phyloP scores from a whole-genome alignment of 495 filamentous ascomycete species.

The Talaromyces wortmannii region DNA sequence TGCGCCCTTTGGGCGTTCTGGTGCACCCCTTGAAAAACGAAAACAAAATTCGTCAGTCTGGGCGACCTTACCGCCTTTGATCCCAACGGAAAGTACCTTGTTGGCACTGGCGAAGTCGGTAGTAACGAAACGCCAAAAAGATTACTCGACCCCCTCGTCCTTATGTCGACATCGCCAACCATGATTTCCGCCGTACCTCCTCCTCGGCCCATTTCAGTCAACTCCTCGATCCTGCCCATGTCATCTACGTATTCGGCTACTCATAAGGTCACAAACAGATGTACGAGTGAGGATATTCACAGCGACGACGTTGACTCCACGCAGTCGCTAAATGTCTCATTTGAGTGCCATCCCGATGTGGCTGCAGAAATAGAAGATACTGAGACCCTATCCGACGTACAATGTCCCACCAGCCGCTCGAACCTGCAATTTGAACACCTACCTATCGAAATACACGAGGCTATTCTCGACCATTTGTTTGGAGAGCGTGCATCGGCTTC shows the following conservation, averaged over 20 bases:
- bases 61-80: no score
- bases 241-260: constrained; percentile 9
- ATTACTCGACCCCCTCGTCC: constrained; percentile 2
- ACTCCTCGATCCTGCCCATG: constrained; percentile 19
- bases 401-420: constrained; percentile 5
- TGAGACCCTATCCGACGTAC: constrained; percentile 1
- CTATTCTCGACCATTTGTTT: constrained; percentile 61
- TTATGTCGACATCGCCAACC: not conserved
- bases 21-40: no score
- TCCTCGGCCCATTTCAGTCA: constrained; percentile 27
- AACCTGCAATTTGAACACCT: constrained; percentile 40
- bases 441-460: constrained; percentile 65
- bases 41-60: no score
- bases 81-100: no score
- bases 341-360: constrained; percentile 13
- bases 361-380: constrained; percentile 23
- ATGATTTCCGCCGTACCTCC: constrained; percentile 28
- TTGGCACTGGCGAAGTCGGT: no score
- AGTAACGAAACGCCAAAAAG: no score
- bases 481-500: constrained; percentile 55
- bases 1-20: no score
- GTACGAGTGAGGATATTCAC: constrained; percentile 19
- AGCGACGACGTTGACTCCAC: constrained; percentile 14
- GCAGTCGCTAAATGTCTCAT: constrained; percentile 10
- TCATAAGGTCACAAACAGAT: constrained; percentile 16